phyloP scores from a whole-genome alignment of 345 rosid species.

The Odontarrhena argentea region DNA sequence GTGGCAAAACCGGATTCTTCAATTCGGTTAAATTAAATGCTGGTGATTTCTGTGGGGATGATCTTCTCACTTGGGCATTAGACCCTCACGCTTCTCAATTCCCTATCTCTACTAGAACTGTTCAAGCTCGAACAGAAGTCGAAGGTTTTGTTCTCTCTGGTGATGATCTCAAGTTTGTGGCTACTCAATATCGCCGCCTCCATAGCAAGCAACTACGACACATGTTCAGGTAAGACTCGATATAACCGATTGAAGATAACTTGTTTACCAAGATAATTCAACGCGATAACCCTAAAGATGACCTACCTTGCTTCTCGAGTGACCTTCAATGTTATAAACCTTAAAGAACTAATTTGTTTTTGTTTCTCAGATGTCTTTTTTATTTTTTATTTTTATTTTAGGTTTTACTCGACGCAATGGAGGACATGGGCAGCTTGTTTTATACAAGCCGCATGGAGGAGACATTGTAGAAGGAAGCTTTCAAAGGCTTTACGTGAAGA shows the following conservation, averaged over 20 bases:
- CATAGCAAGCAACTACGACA: slow-evolving; percentile 47
- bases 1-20: slow-evolving; percentile 45
- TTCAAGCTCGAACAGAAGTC: slow-evolving; percentile 43
- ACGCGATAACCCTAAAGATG: no score
- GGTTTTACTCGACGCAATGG: slow-evolving; percentile 46
- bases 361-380: not conserved
- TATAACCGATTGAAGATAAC: not conserved
- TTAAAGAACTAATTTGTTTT: not conserved
- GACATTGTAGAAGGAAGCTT: slow-evolving; percentile 41
- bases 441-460: slow-evolving; percentile 50
- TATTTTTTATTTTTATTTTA: slow-evolving; percentile 1
- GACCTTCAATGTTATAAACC: not conserved
- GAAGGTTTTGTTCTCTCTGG: slow-evolving; percentile 47
- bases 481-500: slow-evolving; percentile 41
- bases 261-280: not conserved
- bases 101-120: slow-evolving; percentile 45
- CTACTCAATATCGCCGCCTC: slow-evolving; percentile 40
- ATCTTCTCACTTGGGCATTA: slow-evolving; percentile 52
- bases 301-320: not conserved
- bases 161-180: slow-evolving; percentile 45
- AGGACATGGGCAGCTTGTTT: slow-evolving; percentile 45
- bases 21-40: slow-evolving; percentile 20
- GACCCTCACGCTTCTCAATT: slow-evolving; percentile 47
- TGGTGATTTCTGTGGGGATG: slow-evolving; percentile 49
- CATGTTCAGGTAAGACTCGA: slow-evolving; percentile 28